A percentile compares a stretch with the other conserved stretches of the same genome.
These are phyloP conservation scores for Erysimum cheiri DNA, from an alignment of 441 rosid species.

Conservation along the genomic window DNA sequence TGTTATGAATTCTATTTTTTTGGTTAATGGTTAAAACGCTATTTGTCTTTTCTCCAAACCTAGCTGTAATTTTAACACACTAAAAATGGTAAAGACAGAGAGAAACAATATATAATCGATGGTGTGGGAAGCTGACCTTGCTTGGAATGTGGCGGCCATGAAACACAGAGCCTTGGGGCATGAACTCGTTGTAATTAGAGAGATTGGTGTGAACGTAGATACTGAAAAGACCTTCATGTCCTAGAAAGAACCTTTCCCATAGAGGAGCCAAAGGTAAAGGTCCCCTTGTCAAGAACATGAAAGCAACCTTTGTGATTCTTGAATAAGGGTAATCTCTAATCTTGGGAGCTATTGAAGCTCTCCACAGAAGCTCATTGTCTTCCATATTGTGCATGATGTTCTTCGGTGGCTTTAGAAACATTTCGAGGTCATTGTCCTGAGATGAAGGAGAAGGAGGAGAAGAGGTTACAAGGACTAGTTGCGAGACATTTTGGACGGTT, in stretches of 20 bases:
- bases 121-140: conserved; percentile 57
- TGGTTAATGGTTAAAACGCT: background rate
- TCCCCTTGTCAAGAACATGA: conserved; percentile 85
- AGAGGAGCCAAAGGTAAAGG: conserved; percentile 75
- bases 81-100: background rate
- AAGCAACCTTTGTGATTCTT: conserved; percentile 76
- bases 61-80: background rate
- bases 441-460: conserved; percentile 20
- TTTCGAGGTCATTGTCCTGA: conserved; percentile 39
- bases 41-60: conserved; percentile 3
- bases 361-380: conserved; percentile 78
- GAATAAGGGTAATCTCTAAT: conserved; percentile 53
- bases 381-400: conserved; percentile 58
- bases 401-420: conserved; percentile 53
- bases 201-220: conserved; percentile 76
- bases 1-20: background rate
- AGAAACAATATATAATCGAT: background rate
- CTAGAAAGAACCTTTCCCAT: conserved; percentile 83
- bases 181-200: conserved; percentile 51
- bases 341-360: conserved; percentile 73
- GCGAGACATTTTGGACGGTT: conserved; percentile 39
- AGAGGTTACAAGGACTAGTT: conserved; percentile 40
- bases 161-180: conserved; percentile 62
- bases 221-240: conserved; percentile 61
- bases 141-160: conserved; percentile 77